Percentiles rank a stretch among this genome's conserved stretches.
Conservation (phyloP, 139 green algal species). For the Eudorina sp. region DNA sequence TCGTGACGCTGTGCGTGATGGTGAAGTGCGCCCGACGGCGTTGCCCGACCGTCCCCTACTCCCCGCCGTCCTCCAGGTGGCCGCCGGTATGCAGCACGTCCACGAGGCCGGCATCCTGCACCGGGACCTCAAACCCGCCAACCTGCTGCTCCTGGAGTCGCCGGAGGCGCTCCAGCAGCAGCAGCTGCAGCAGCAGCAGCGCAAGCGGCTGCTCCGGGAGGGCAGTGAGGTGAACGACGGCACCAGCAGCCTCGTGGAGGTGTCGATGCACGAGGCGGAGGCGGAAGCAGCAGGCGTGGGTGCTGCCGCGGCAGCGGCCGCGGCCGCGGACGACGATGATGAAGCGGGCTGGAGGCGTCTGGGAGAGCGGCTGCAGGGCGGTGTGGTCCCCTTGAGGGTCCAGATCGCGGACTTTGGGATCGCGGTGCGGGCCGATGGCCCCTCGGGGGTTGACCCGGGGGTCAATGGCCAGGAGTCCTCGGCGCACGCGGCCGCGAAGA, state of each 20-base stretch:
- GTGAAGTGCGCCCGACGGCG: too few species aligned
- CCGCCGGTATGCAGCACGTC: constrained; percentile 39
- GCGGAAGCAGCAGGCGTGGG: background rate
- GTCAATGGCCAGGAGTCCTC: background rate
- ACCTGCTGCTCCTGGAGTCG: constrained; percentile 70
- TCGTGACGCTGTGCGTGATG: too few species aligned
- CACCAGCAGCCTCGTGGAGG: background rate
- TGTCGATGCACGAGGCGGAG: background rate
- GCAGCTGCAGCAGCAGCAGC: background rate
- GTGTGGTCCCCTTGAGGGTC: background rate
- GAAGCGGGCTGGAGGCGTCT: background rate
- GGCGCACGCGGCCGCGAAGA: background rate
- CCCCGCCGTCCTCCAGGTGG: too few species aligned
- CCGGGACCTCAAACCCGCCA: constrained; percentile 86
- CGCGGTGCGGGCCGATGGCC: constrained; percentile 29
- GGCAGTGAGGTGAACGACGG: background rate
- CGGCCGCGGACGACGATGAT: background rate
- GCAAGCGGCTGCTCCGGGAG: background rate
- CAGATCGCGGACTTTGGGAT: constrained; percentile 62
- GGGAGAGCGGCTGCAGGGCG: background rate
- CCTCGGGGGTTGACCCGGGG: background rate
- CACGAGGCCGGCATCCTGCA: constrained; percentile 9
- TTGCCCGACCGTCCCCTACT: too few species aligned
- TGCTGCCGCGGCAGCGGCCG: background rate
- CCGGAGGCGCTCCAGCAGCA: background rate